Evolutionary conservation across 257 asterid genomes (phyloP).

Genomic region (Forsythia viridissima): DNA sequence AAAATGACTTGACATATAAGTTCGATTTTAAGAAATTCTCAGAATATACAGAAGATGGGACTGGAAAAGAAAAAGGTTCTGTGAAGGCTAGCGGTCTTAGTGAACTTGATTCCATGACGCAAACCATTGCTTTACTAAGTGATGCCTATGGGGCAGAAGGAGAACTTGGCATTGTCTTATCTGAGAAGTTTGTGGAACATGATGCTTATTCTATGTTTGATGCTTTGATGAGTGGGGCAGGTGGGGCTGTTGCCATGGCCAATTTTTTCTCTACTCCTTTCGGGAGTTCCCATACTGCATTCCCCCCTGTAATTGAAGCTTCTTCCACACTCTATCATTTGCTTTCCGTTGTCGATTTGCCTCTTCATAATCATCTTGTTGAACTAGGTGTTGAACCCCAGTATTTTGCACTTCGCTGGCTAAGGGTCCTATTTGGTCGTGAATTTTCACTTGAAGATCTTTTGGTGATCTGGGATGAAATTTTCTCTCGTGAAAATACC

Average conservation of each 20-base stretch:
- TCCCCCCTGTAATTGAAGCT: constrained; percentile 84
- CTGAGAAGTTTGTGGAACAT: constrained; percentile 87
- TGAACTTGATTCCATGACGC: constrained; percentile 73
- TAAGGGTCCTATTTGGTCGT: constrained; percentile 85
- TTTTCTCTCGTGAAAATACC: constrained; percentile 60
- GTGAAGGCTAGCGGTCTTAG: constrained; percentile 38
- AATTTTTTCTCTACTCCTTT: constrained; percentile 75
- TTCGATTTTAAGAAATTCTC: constrained; percentile 82
- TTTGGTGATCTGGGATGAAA: constrained; percentile 81
- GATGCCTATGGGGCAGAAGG: constrained; percentile 97
- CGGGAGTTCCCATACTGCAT: constrained; percentile 48
- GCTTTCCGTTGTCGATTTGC: constrained; percentile 74
- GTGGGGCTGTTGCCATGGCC: constrained; percentile 79
- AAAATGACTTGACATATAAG: constrained; percentile 64
- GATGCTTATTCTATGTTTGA: constrained; percentile 93
- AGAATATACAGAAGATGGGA: constrained; percentile 44
- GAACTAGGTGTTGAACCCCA: constrained; percentile 95
- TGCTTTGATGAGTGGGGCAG: constrained; percentile 76
- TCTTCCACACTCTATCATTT: constrained; percentile 72
- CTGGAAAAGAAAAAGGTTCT: constrained; percentile 37
- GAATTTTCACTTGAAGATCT: constrained; percentile 82
- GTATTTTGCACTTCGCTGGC: constrained; percentile 86
- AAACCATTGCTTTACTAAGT: constrained; percentile 60
- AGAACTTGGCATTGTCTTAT: constrained; percentile 80
- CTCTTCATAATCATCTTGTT: constrained; percentile 80